phyloP scores from a whole-genome alignment of 345 rosid species.

The Balakata baccata region DNA sequence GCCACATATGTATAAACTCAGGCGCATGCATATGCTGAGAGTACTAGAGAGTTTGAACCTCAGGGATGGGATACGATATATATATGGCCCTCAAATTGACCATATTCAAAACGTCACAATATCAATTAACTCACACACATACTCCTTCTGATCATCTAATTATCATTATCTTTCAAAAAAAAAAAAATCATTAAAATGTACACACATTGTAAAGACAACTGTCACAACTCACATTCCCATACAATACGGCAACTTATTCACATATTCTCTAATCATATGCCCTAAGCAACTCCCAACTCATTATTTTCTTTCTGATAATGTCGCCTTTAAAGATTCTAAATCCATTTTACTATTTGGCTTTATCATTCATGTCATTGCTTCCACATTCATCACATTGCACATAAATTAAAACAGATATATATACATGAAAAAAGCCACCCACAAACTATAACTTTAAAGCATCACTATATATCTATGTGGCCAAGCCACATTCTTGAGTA shows the following conservation, averaged over 20 bases:
- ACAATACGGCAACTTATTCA: too few relatives aligned
- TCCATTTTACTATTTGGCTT: neutral
- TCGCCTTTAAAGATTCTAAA: neutral
- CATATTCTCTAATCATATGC: neutral
- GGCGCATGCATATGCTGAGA: too few relatives aligned
- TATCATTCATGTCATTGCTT: neutral
- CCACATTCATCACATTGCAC: neutral
- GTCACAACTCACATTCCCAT: too few relatives aligned
- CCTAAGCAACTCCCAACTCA: neutral
- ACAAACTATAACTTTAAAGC: neutral
- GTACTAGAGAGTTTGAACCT: too few relatives aligned
- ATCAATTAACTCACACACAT: too few relatives aligned
- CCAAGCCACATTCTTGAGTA: slow-evolving; percentile 4
- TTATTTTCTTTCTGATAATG: neutral
- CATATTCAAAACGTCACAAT: too few relatives aligned
- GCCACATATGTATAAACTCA: neutral
- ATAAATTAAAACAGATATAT: too few relatives aligned
- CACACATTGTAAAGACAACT: neutral
- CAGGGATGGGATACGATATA: too few relatives aligned
- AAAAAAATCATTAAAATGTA: too few relatives aligned
- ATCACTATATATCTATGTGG: neutral
- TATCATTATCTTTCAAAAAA: too few relatives aligned
- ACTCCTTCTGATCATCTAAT: too few relatives aligned
- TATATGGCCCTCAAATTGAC: too few relatives aligned
- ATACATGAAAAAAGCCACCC: neutral